A percentile compares a stretch with the other conserved stretches of the same genome.
These are phyloP conservation scores for Aspergillus novofumigatus DNA, from an alignment of 2,329 filamentous ascomycete genomes.

Conservation along the genomic window DNA sequence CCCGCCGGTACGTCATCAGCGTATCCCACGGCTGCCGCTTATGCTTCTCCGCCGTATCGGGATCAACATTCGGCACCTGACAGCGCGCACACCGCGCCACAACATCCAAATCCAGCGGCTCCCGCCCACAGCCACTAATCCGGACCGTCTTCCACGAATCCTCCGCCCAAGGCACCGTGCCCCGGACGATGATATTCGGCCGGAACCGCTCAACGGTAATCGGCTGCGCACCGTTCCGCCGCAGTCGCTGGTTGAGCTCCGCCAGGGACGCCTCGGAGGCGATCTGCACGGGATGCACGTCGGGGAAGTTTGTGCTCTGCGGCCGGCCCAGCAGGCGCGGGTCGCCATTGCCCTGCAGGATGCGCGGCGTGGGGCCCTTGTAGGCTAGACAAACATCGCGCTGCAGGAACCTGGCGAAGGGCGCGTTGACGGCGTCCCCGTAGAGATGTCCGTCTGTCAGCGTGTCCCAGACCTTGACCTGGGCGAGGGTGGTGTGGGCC, in stretches of 20 bases:
- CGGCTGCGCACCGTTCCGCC: constrained; percentile 37
- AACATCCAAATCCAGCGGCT: constrained; percentile 50
- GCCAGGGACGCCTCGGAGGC: constrained; percentile 53
- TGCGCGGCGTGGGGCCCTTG: constrained; percentile 56
- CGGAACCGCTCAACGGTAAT: constrained; percentile 60
- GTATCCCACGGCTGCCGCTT: constrained; percentile 59
- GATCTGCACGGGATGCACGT: constrained; percentile 55
- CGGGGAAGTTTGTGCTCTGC: constrained; percentile 56
- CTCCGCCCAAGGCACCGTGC: constrained; percentile 56
- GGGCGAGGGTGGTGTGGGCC: constrained; percentile 46
- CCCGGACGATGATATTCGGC: constrained; percentile 59
- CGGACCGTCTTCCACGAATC: constrained; percentile 60
- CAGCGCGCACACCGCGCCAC: constrained; percentile 58
- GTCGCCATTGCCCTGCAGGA: constrained; percentile 54
- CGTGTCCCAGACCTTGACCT: constrained; percentile 57
- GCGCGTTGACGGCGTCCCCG: constrained; percentile 45
- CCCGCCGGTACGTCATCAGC: constrained; percentile 56
- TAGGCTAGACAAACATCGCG: constrained; percentile 56
- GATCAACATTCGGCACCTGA: constrained; percentile 62
- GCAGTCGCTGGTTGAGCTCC: constrained; percentile 56
- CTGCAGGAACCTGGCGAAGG: constrained; percentile 55
- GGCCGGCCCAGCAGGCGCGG: constrained; percentile 51
- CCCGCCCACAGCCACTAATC: constrained; percentile 7
- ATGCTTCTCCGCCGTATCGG: constrained; percentile 57
- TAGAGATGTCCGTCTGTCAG: constrained; percentile 57